phyloP scores from a whole-genome alignment of 139 green algal species.

The Monoraphidium neglectum region DNA sequence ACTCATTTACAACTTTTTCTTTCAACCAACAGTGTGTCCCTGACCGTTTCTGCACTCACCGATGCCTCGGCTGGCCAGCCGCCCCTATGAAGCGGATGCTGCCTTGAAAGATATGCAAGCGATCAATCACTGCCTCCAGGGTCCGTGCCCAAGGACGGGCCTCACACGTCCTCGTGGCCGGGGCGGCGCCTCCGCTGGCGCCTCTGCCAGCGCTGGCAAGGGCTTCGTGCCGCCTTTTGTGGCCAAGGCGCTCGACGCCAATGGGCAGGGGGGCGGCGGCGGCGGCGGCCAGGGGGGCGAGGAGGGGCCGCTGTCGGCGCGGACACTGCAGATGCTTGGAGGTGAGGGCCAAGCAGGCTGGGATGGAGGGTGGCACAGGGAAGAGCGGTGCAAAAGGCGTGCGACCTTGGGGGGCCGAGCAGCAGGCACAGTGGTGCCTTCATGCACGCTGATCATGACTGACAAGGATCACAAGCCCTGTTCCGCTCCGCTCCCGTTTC shows the following conservation, averaged over 20 bases:
- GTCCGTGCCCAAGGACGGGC: slow-evolving; percentile 1
- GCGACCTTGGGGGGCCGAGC: neutral
- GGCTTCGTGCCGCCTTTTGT: slow-evolving; percentile 78
- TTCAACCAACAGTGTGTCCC: neutral
- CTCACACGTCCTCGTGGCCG: slow-evolving; percentile 1
- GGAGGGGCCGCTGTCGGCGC: slow-evolving; percentile 52
- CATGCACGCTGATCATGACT: neutral
- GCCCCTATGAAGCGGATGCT: neutral
- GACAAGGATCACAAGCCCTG: neutral
- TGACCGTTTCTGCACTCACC: neutral
- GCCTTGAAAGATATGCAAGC: neutral
- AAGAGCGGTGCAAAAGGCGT: too few species aligned
- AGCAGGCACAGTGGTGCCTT: neutral
- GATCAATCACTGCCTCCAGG: neutral
- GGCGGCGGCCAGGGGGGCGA: slow-evolving; percentile 27
- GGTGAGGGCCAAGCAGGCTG: slow-evolving; percentile 25
- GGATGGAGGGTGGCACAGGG: neutral
- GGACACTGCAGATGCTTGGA: slow-evolving; percentile 66
- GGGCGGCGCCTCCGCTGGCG: neutral
- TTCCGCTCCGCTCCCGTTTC: neutral
- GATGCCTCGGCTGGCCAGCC: neutral
- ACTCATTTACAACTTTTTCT: neutral
- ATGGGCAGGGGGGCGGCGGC: slow-evolving; percentile 3
- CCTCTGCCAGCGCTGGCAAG: neutral
- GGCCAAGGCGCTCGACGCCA: slow-evolving; percentile 39